Percentiles rank a stretch among this genome's conserved stretches.
phyloP scores from a whole-genome alignment of 2,329 filamentous ascomycete species.

The Trichophyton equinum region DNA sequence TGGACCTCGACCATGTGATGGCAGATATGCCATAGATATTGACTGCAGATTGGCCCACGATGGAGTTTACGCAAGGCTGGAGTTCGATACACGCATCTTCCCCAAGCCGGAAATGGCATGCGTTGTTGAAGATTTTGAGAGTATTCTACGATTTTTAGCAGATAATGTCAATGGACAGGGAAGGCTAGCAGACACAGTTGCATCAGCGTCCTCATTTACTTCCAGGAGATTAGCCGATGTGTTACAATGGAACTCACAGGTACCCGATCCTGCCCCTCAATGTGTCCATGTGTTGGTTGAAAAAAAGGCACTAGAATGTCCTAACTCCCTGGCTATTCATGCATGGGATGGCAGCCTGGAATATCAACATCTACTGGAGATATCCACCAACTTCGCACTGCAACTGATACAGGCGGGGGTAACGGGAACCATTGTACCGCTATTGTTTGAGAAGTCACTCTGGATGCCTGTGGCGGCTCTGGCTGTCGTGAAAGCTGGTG shows the following conservation, averaged over 20 bases:
- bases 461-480: slow-evolving; percentile 21
- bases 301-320: neutral
- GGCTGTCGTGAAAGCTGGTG: slow-evolving; percentile 20
- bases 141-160: neutral
- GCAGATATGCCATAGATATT: neutral
- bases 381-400: slow-evolving; percentile 19
- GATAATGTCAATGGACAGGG: neutral
- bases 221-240: neutral
- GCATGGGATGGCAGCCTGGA: slow-evolving; percentile 15
- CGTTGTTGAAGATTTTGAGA: neutral
- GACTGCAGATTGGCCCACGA: neutral
- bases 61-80: neutral
- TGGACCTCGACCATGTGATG: neutral
- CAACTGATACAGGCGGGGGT: slow-evolving; percentile 20
- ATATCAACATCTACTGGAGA: slow-evolving; percentile 8
- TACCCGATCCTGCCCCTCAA: slow-evolving; percentile 11
- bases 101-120: neutral
- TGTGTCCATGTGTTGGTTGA: neutral
- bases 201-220: slow-evolving; percentile 3
- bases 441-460: slow-evolving; percentile 22
- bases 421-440: slow-evolving; percentile 15
- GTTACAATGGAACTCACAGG: slow-evolving; percentile 13
- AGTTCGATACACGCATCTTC: neutral
- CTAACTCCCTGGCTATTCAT: slow-evolving; percentile 12
- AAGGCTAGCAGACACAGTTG: neutral